Evolutionary conservation across 2,329 filamentous ascomycete genomes (phyloP).

Genomic region (Stemphylium vesicarium): DNA sequence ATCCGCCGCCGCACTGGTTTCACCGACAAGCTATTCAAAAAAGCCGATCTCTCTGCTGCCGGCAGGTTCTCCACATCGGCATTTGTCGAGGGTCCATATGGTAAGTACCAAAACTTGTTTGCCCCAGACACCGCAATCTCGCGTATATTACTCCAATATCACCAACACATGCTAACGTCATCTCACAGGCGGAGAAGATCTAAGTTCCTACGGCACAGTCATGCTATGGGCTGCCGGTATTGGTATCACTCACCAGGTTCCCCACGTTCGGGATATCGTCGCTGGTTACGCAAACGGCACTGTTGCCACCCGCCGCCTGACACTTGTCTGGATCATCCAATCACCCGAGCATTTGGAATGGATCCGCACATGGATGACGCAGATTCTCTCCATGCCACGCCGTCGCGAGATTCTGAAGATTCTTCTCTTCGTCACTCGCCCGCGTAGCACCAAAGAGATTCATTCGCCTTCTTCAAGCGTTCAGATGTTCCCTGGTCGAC

Average conservation of each 20-base stretch:
- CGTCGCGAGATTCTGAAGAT: constrained; percentile 84
- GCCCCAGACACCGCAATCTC: constrained; percentile 32
- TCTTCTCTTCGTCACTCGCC: constrained; percentile 88
- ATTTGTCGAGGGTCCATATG: constrained; percentile 87
- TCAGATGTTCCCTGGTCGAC: constrained; percentile 89
- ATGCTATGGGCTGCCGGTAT: constrained; percentile 92
- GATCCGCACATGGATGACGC: constrained; percentile 90
- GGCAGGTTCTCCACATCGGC: constrained; percentile 69
- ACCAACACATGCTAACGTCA: constrained; percentile 36
- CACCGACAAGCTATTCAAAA: constrained; percentile 80
- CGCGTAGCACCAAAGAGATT: constrained; percentile 82
- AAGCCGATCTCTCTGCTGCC: constrained; percentile 62
- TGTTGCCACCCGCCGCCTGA: constrained; percentile 80
- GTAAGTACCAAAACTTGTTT: constrained; percentile 42
- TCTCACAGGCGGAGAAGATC: constrained; percentile 70
- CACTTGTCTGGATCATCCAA: constrained; percentile 91
- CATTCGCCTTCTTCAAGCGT: constrained; percentile 78
- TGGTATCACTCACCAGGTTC: constrained; percentile 93
- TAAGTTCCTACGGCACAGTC: constrained; percentile 90
- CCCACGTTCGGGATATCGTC: constrained; percentile 75
- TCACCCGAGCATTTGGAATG: constrained; percentile 89
- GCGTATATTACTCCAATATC: constrained; percentile 29
- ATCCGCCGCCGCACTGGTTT: constrained; percentile 88
- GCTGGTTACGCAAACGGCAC: constrained; percentile 68
- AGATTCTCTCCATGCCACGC: constrained; percentile 79